Base-by-base conservation (phyloP, 106 monocot species). In the Apostasia shenzhenica region DNA sequence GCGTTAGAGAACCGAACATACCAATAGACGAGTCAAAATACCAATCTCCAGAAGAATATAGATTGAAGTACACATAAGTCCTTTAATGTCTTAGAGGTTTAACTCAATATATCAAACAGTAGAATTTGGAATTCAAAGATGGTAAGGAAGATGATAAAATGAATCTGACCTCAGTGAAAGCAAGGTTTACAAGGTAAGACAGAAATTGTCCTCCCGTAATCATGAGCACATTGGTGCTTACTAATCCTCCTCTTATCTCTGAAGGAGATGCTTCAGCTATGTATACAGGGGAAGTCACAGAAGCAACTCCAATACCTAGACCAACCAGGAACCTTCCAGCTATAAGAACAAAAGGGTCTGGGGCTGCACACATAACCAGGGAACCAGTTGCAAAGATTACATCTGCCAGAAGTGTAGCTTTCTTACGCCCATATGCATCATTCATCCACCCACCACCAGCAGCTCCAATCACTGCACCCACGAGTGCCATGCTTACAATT, bases 211-310 rank as follows among this genome's bases (percentile, higher is more conserved):
- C 92, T 38, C 86, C 84, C 11, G 92, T 97, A 67, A 97, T 92
- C 97, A 97, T 97, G 59, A 97, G 89, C 61, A 97, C 97, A 73
- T 97, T 92, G 26, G 82, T 97, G 57, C 84, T 79, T 13, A 97
- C 92, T 14, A 97, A 73, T 8, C 80, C 89, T 57, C 97, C 97
- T 67, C 97, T 81, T 41, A 97, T 97, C 72, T 97, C 97, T 50
- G 92, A 87, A 76, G 97, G 97, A 3, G 97, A 88, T 72, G 81
- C 82, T 81, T 97, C 92, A 9, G 97, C 97, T 67, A 97, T 97
- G 68, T 97, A 97, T 45, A 97, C 82, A 2, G 97, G 97, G 14
- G 97, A 92, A 67, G 92, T 97, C 2, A 92, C 92, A 40, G 97
- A 92, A 55, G 97, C 97, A 67, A 87, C 49, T 14, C 97, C 97